phyloP scores from a whole-genome alignment of 31 red algal genomes.

The Endocladia muricata region DNA sequence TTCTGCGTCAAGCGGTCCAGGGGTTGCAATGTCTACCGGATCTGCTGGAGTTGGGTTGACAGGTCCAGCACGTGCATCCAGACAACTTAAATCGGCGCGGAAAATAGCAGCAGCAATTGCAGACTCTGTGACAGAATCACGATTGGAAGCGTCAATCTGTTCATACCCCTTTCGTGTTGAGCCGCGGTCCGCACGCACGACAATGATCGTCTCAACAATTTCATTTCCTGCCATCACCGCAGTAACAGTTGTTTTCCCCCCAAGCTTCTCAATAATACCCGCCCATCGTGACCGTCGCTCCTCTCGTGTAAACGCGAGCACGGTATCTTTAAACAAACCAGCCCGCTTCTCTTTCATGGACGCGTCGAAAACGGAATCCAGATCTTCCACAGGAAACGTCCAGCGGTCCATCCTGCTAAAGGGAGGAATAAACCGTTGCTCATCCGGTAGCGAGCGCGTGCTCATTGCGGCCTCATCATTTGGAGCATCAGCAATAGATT shows the following conservation, averaged over 20 bases:
- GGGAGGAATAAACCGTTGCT: conserved; percentile 30
- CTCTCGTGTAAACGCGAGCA: conserved; percentile 27
- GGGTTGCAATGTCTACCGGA: conserved; percentile 36
- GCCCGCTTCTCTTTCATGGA: conserved; percentile 12
- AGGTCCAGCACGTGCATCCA: neutral
- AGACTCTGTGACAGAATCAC: neutral
- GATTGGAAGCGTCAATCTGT: neutral
- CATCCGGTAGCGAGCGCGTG: conserved; percentile 2
- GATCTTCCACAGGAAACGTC: neutral
- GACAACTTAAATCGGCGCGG: neutral
- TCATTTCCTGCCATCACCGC: neutral
- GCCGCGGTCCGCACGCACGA: neutral
- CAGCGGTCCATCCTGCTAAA: conserved; percentile 18
- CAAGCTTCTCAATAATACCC: conserved; percentile 18
- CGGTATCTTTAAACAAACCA: conserved; percentile 29
- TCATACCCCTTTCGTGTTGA: neutral
- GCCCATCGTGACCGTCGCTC: conserved; percentile 37
- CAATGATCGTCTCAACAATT: neutral
- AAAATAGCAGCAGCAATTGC: conserved; percentile 1
- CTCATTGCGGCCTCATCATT: conserved; percentile 14
- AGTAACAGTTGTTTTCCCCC: conserved; percentile 17
- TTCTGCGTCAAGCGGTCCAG: conserved; percentile 30
- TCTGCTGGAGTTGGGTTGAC: conserved; percentile 11
- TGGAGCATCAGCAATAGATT: conserved; percentile 9
- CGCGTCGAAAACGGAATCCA: conserved; percentile 16